phyloP scores from a whole-genome alignment of 2,329 filamentous ascomycete genomes.

The Tricladium varicosporioides region DNA sequence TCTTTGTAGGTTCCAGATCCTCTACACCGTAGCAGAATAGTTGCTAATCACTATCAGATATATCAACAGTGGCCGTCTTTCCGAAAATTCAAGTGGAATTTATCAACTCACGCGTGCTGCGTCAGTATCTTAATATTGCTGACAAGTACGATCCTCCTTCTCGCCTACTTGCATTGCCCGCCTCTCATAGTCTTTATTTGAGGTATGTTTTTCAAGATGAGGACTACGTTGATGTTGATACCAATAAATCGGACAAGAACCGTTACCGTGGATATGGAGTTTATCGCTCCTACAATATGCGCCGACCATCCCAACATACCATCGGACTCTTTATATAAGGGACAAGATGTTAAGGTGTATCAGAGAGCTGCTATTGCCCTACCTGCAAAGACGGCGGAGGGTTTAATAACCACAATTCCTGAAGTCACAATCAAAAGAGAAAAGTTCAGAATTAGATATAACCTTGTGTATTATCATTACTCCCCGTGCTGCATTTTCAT shows the following conservation, averaged over 20 bases:
- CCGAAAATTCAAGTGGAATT: conserved; percentile 1
- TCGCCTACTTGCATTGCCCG: conserved; percentile 7
- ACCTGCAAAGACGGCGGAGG: too few relatives aligned
- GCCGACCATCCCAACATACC: background rate
- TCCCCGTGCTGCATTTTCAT: too few relatives aligned
- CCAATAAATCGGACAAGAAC: background rate
- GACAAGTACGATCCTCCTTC: conserved; percentile 3
- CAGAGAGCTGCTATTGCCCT: too few relatives aligned
- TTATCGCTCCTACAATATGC: conserved; percentile 10
- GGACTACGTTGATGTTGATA: conserved; percentile 5
- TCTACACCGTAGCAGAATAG: background rate
- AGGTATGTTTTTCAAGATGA: conserved; percentile 8
- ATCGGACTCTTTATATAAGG: too few relatives aligned
- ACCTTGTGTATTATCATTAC: too few relatives aligned
- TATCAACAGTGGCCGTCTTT: background rate
- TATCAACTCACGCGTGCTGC: background rate
- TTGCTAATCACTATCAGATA: background rate
- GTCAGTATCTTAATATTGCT: conserved; percentile 3
- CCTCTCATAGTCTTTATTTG: conserved; percentile 8
- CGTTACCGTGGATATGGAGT: conserved; percentile 9
- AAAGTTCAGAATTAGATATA: too few relatives aligned
- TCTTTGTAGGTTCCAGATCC: background rate
- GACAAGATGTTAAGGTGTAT: too few relatives aligned
- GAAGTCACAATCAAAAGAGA: too few relatives aligned
- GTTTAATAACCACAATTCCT: too few relatives aligned